Percentiles rank a stretch among this genome's conserved stretches.
phyloP scores from a whole-genome alignment of 2,329 filamentous ascomycete species.

The Zymoseptoria passerinii region DNA sequence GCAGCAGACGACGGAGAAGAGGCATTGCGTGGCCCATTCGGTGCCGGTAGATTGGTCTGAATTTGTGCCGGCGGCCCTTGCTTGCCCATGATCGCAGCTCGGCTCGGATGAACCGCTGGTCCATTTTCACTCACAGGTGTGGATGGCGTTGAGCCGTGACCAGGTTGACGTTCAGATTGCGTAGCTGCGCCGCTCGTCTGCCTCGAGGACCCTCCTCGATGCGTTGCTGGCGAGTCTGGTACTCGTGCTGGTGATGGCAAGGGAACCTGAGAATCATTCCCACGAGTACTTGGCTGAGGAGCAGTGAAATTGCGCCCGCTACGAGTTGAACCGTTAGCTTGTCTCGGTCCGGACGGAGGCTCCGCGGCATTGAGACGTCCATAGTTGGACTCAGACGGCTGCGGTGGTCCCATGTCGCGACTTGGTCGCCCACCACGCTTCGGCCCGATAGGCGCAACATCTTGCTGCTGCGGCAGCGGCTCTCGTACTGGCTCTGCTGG shows the following conservation, averaged over 20 bases:
- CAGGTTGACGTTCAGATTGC: constrained; percentile 18
- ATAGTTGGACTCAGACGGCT: constrained; percentile 40
- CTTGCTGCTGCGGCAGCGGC: constrained; percentile 25
- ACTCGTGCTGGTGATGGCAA: constrained; percentile 20
- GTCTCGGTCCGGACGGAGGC: constrained; percentile 48
- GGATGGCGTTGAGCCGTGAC: constrained; percentile 18
- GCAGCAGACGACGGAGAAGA: constrained; percentile 24
- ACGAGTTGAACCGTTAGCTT: constrained; percentile 31
- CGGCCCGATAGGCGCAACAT: constrained; percentile 46
- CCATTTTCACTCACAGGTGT: constrained; percentile 22
- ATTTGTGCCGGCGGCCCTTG: constrained; percentile 18
- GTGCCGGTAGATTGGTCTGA: constrained; percentile 18
- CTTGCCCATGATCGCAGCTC: constrained; percentile 17
- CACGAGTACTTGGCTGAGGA: constrained; percentile 18
- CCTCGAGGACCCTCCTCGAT: constrained; percentile 10
- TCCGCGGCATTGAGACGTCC: constrained; percentile 44
- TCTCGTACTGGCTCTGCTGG: constrained; percentile 18
- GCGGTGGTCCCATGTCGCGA: constrained; percentile 31
- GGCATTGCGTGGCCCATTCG: constrained; percentile 16
- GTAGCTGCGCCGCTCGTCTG: constrained; percentile 9
- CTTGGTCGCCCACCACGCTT: constrained; percentile 44
- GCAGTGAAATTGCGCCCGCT: constrained; percentile 34
- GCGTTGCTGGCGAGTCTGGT: constrained; percentile 17
- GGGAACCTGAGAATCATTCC: constrained; percentile 10
- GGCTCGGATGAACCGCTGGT: constrained; percentile 25